Base-by-base conservation (phyloP, 2,329 filamentous ascomycete species). In the Xylariales sp. region DNA sequence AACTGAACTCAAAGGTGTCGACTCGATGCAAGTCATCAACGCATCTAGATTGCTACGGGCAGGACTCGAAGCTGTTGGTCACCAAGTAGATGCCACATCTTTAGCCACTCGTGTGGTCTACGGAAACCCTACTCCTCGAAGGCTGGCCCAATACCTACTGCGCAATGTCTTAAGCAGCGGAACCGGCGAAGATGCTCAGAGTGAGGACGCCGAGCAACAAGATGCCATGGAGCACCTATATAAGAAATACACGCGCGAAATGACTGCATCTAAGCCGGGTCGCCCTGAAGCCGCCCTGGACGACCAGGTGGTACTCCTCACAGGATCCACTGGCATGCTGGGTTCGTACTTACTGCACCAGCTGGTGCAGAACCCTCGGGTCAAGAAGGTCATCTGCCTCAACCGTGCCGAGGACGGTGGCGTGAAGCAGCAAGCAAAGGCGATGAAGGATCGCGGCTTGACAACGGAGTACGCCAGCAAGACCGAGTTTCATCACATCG, bases 241-340 rank as follows among this genome's bases (percentile, higher is more conserved):
- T 30, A 16, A 46, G 19, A 57, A 56, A 36, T 62, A 62, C 46
- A 58, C 53, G 0, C n/a, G 41, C 2, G 32, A 55, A 23, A 50
- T 63, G 1, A 50, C 50, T 2, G 29, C 32, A 2, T 41, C 50
- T 2, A 41, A 28, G 19, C 19, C 42, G 4, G 38, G 38, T n/a
- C 52, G 57, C 23, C 46, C 54, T 2, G 38, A 47, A 14, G 51
- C 59, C 1, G 37, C 44, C 5, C 40, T 49, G 12, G 20, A 47
- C 8, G 25, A 38, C 15, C 49, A 52, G 31, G 50, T 45, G 4
- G 54, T 69, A 4, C 37, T 70, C 8, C 42, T 76, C 16, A 76
- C 69, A 0, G 72, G 69, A 12, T 68, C 64, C 4, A 75, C 72
- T 0, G 71, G 72, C 10, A 68, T 65, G 5, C 46, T 76, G 13